phyloP scores from a whole-genome alignment of 2,329 filamentous ascomycete species.

The Fusarium hainanense region DNA sequence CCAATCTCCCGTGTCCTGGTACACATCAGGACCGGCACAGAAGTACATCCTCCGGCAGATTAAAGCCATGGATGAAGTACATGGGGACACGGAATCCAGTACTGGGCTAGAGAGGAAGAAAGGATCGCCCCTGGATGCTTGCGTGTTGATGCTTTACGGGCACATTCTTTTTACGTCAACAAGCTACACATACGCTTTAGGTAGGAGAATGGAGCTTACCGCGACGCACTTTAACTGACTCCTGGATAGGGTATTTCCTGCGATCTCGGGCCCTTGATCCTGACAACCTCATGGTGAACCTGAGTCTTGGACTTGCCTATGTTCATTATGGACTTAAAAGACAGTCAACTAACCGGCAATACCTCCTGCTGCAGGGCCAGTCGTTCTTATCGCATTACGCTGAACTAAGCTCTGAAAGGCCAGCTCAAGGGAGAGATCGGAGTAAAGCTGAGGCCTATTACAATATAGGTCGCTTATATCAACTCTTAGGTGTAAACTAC shows the following conservation, averaged over 20 bases:
- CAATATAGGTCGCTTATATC: conserved; percentile 54
- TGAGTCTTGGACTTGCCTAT: conserved; percentile 86
- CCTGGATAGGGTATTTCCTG: conserved; percentile 77
- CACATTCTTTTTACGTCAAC: conserved; percentile 88
- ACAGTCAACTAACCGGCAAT: conserved; percentile 90
- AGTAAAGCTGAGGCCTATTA: conserved; percentile 52
- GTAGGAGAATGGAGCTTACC: conserved; percentile 53
- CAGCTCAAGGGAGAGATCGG: neutral
- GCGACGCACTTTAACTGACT: neutral
- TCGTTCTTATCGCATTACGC: conserved; percentile 72
- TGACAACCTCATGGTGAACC: conserved; percentile 79
- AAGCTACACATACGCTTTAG: conserved; percentile 84
- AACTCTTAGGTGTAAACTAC: conserved; percentile 52
- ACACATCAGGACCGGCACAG: conserved; percentile 82
- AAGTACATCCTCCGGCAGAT: conserved; percentile 94
- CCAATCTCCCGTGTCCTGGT: conserved; percentile 78
- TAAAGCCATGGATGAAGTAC: conserved; percentile 82
- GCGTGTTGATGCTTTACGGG: conserved; percentile 87
- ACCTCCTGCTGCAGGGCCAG: conserved; percentile 85
- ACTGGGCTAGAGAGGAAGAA: neutral
- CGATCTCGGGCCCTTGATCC: conserved; percentile 80
- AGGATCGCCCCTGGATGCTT: conserved; percentile 71
- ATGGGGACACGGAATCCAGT: conserved; percentile 45
- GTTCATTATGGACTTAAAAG: conserved; percentile 90
- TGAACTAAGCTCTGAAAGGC: conserved; percentile 18